Base-by-base conservation (phyloP, 2,329 filamentous ascomycete species). In the Phialocephala subalpina region DNA sequence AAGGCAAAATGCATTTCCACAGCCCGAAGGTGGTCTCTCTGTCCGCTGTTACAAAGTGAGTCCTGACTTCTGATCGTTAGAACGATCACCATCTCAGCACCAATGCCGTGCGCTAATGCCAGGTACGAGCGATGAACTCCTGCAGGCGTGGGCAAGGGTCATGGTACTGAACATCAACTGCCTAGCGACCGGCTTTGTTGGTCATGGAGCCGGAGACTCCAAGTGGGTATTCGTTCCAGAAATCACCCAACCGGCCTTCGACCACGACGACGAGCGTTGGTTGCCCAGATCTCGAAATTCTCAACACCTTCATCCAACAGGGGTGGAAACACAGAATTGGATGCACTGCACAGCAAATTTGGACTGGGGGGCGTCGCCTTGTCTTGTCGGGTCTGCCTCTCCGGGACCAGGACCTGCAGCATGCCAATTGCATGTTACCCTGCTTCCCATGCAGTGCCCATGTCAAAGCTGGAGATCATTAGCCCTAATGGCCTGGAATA, bases 41-140 rank as follows among this genome's bases (percentile, higher is more conserved):
- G 62, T 62, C 64, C 68, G 66, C 60, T 68, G 63, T 70, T 64
- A 69, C 45, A 62, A 57, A 33, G 27, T 67, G 62, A 66, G 16
- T 55, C 27, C 33, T 45, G 57, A 60, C 29, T 27, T 33, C 18
- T 52, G 42, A 36, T 12, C 59, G 33, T 29, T 49, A 8, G 9
- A 49, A 33, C 25, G 49, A n/a, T 27, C 25, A 27, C n/a, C 49
- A 16, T 14, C 9, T 18, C 6, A n/a, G 25, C 4, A 33, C 12
- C 5, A 42, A 25, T 45, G 52, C 61, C 52, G 53, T 52, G 55
- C 58, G 42, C 63, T 65, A 65, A 47, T 62, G 63, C 35, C 59
- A 65, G 63, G 63, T 45, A 62, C 63, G 27, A 22, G 33, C 55
- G 20, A 57, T 20, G 29, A 57, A 57, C 35, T 12, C 18, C 29